Evolutionary conservation across 2,329 filamentous ascomycete species (phyloP).

Genomic region (Diaporthe citrichinensis): DNA sequence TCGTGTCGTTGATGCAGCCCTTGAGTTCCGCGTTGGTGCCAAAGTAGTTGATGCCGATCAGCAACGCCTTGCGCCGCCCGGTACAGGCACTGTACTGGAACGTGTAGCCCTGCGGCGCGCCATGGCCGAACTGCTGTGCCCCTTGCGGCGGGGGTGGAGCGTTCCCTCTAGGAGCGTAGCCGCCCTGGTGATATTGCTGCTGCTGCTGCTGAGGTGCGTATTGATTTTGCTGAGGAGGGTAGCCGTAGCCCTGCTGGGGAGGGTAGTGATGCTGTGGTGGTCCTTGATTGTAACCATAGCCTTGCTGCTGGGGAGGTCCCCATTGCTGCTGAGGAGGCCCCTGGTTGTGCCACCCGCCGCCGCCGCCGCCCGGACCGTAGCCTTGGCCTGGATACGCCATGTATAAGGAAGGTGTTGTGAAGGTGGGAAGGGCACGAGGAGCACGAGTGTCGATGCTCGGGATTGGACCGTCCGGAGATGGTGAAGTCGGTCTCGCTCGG

Average conservation of each 20-base stretch:
- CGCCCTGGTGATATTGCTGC: constrained; percentile 53
- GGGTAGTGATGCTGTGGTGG: constrained; percentile 35
- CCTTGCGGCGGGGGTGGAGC: constrained; percentile 62
- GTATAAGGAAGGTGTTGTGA: neutral
- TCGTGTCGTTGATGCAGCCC: constrained; percentile 86
- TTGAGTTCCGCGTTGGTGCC: constrained; percentile 78
- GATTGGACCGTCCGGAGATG: neutral
- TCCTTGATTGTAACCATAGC: constrained; percentile 27
- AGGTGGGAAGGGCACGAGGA: neutral
- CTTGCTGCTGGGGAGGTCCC: constrained; percentile 33
- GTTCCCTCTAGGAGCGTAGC: constrained; percentile 54
- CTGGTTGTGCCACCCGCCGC: constrained; percentile 40
- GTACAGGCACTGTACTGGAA: constrained; percentile 85
- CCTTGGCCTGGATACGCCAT: constrained; percentile 46
- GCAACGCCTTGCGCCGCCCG: constrained; percentile 78
- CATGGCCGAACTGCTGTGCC: constrained; percentile 74
- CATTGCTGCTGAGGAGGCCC: constrained; percentile 43
- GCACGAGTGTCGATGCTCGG: neutral
- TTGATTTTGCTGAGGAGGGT: constrained; percentile 48
- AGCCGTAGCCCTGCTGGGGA: constrained; percentile 38
- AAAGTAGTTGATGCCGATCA: constrained; percentile 88
- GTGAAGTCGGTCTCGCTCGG: neutral
- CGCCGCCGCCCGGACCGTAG: constrained; percentile 45
- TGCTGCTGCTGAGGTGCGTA: constrained; percentile 45
- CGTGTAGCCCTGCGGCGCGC: constrained; percentile 76